Base-by-base conservation (phyloP, 192 early-diverging fungal genomes). In the Coemansia sp. region DNA sequence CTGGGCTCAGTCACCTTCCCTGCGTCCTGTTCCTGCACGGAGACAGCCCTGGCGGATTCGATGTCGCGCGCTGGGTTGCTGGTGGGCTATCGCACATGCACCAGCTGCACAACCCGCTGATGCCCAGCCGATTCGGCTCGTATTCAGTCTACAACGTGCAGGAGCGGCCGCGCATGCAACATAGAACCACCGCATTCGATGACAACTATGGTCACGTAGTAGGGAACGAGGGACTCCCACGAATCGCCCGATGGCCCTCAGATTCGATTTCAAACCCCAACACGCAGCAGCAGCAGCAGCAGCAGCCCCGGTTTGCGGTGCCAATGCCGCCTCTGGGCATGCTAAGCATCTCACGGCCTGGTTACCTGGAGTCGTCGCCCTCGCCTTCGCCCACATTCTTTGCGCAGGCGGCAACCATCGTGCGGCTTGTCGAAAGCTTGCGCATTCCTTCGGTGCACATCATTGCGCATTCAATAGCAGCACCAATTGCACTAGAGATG, bases 41-140 rank as follows among this genome's bases (percentile, higher is more conserved):
- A 12, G 65, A 55, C 55, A 61, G 70, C 56, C 81, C 81, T 7
- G 81, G 81, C 34, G 81, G 81, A 0, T 82, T 82, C 59, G 81
- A 82, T 49, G 76, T 82, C 22, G 71, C 81, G n/a, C 71, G 81
- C 30, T 82, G 81, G 81, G 62, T 77, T 53, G 81, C 81, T 0
- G 81, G 71, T 30, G 81, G 81, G 24, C 50, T 82, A 48, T 65
- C 81, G 52, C 81, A 69, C 24, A 72, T 55, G 30, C 65, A 77
- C 54, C 68, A 68, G 54, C 68, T 75, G 22, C 62, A 64, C 58
- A 81, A 81, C 22, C 78, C 78, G 55, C 56, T 81, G 26, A 81
- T 75, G 78, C 73, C 78, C 23, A 60, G 73, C 21, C 69, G 62
- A 10, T 81, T 81, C 49, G 78, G 73, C 2, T 58, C 73, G 0